Conservation (phyloP, 257 asterid genomes). For the Parsonsia alboflavescens region DNA sequence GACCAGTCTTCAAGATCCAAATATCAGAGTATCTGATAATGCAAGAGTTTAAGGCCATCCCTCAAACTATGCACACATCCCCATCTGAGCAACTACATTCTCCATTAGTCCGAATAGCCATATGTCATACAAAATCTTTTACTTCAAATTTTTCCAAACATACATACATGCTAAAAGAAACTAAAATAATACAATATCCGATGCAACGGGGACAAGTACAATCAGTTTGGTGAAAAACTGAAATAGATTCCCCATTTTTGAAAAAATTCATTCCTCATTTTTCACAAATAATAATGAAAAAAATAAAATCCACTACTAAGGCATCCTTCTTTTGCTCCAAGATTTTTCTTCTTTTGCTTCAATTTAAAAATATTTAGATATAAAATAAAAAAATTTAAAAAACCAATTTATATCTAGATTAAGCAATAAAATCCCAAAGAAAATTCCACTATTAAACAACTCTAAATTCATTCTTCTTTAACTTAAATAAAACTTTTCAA, state of each 20-base stretch:
- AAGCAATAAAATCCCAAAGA: not conserved
- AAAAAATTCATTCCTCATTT: not conserved
- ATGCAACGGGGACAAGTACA: not conserved
- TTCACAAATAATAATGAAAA: too few relatives aligned
- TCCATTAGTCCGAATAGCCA: not conserved
- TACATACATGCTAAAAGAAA: not conserved
- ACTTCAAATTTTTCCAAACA: not conserved
- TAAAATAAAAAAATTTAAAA: too few relatives aligned
- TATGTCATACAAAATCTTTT: not conserved
- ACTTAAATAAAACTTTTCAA: too few relatives aligned
- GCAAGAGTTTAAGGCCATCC: not conserved
- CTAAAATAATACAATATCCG: not conserved
- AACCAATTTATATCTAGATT: too few relatives aligned
- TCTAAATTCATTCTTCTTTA: not conserved
- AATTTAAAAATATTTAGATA: too few relatives aligned
- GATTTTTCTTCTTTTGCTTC: too few relatives aligned
- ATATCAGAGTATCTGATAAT: not conserved
- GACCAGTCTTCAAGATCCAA: not conserved
- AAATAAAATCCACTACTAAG: too few relatives aligned
- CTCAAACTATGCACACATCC: not conserved
- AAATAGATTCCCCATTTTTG: not conserved
- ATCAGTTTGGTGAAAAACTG: not conserved
- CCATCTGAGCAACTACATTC: not conserved
- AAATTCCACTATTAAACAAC: too few relatives aligned
- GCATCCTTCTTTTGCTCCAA: not conserved